Base-by-base conservation (phyloP, 495 filamentous ascomycete genomes). In the Penicillium soppii region DNA sequence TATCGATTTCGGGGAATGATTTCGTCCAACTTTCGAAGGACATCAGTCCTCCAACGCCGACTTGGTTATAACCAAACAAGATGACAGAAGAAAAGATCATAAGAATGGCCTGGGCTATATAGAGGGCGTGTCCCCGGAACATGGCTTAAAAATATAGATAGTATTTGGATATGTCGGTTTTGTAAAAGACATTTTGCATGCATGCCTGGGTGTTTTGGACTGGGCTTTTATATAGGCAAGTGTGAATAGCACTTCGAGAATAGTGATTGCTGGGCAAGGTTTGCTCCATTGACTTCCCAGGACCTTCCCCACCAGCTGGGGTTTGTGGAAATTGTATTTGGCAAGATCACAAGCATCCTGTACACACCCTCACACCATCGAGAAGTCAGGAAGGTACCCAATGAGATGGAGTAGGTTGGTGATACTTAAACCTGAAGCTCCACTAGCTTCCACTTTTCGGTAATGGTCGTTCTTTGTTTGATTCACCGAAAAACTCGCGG, bases 71-170 rank as follows among this genome's bases (percentile, higher is more conserved):
- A 10, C 63, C 60, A 41, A 63, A 63, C 10, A 63, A 19, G n/a
- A 67, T 27, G 36, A 67, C 63, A 13, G 59, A 59, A 20, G 71
- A 66, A 7, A 59, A 61, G 8, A 69, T 52, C 9, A 62, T 44
- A n/a, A 66, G 54, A 7, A 50, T 10, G 17, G 52, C 36, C 46
- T 60, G 58, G 26, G 62, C 47, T 9, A 58, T 13, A 16, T 47
- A 53, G 13, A 63, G 42, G 3, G 45, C 20, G 15, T 45, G 27
- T 13, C 60, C 60, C 7, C 40, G 32, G 9, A 47, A 36, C 47
- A 47, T 50, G 39, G 29, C n/a, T n/a, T n/a, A n/a, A n/a, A n/a
- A n/a, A n/a, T n/a, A n/a, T n/a, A n/a, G n/a, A n/a, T n/a, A n/a
- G n/a, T n/a, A n/a, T n/a, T n/a, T n/a, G n/a, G n/a, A n/a, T n/a